phyloP scores from a whole-genome alignment of 2,329 filamentous ascomycete genomes.

The Penicillium occitanis region DNA sequence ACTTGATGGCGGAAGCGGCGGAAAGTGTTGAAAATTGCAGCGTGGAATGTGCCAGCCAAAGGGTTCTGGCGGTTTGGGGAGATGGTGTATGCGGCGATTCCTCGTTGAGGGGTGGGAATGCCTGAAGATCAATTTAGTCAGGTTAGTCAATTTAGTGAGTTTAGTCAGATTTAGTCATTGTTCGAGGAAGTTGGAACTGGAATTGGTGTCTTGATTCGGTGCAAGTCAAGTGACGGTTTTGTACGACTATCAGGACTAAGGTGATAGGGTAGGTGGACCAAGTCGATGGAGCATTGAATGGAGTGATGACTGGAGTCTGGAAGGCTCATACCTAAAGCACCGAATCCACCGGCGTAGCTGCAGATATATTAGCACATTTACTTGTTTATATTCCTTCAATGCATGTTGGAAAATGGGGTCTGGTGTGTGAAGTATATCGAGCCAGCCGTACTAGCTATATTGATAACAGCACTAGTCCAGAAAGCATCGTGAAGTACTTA shows the following conservation, averaged over 20 bases:
- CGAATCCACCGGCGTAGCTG: constrained; percentile 15
- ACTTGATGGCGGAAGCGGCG: constrained; percentile 82
- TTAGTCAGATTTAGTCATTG: not conserved
- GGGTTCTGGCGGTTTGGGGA: constrained; percentile 87
- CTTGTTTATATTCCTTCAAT: not conserved
- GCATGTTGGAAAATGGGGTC: not conserved
- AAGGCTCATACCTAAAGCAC: constrained; percentile 13
- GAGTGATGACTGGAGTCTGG: not conserved
- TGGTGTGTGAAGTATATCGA: not conserved
- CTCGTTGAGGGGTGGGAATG: constrained; percentile 54
- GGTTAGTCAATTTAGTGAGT: not conserved
- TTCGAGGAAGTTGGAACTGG: not conserved
- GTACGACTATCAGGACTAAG: not conserved
- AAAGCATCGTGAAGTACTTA: constrained; percentile 10
- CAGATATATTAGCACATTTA: not conserved
- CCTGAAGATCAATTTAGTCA: constrained; percentile 24
- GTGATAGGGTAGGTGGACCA: not conserved
- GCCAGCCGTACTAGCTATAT: constrained; percentile 1
- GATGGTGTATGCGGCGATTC: constrained; percentile 69
- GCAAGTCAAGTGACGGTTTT: constrained; percentile 2
- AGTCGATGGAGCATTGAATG: too few species aligned
- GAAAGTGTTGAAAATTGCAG: constrained; percentile 93
- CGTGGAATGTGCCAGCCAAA: constrained; percentile 72
- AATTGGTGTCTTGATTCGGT: not conserved
- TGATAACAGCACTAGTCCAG: not conserved